Evolutionary conservation across 106 monocot genomes (phyloP), one percentile per base, ranked within the genome.

Genomic region (Allium cepa): DNA sequence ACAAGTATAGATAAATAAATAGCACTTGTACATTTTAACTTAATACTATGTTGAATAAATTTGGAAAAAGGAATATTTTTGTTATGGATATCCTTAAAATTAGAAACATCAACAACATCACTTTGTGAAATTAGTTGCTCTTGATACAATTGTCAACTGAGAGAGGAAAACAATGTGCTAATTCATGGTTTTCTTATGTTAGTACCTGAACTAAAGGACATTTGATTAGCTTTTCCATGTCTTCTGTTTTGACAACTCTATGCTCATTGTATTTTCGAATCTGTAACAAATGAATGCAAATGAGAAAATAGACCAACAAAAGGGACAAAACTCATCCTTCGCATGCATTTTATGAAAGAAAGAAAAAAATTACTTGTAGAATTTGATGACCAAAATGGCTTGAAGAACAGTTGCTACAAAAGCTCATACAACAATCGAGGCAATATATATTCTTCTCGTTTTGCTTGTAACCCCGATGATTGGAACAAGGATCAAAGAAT

Each of bases 381-480:
- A 64, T 49, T 17, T 49, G 64, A 36, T 64, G 64, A 64, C 64
- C 48, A 17, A 64, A 64, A 49, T 64, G 64, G 47, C 49, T 26
- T 17, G 64, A 49, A 64, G 64, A 64, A 49, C 64, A 64, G 49
- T 64, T 64, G 64, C 64, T 48, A 17, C 64, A 64, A 12, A 64
- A 49, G 64, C 64, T 64, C 47, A 18, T 16, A 18, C 49, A 64
- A 14, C 64, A 64, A 49, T 64, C 64, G 9, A 64, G n/a, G 64
- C 67, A 67, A 48, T 51, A 67, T 67, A 67, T 67, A 53, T 67
- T 67, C 52, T 53, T 67, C 67, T 51, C 67, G 15, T 67, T 67
- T 16, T 50, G 67, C 46, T 67, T 67, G 18, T 3, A 5, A 26
- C 22, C 17, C 46, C 11, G 26, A 67, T 67, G 67, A 26, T 7